Evolutionary conservation across 371 early-diverging fungal genomes (phyloP).

Genomic region (Mucor indicus): DNA sequence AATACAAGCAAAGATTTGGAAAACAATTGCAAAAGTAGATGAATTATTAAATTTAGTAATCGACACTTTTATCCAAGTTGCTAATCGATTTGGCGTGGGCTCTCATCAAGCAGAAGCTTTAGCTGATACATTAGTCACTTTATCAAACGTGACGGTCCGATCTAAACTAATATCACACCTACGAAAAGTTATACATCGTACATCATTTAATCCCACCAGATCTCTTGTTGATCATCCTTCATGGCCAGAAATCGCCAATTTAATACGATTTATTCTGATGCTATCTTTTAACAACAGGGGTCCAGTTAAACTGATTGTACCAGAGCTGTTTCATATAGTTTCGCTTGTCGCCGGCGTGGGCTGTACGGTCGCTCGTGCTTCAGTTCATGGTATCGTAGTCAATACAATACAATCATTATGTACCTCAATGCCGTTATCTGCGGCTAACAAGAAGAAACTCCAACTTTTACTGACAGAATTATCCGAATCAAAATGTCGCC

Average conservation of each 20-base stretch:
- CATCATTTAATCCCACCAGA: slow-evolving; percentile 64
- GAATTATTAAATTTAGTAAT: slow-evolving; percentile 73
- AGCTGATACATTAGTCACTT: slow-evolving; percentile 77
- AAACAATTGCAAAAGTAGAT: slow-evolving; percentile 68
- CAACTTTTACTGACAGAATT: slow-evolving; percentile 56
- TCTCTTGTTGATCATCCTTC: slow-evolving; percentile 73
- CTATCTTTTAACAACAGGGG: slow-evolving; percentile 80
- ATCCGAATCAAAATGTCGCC: slow-evolving; percentile 67
- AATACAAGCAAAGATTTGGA: slow-evolving; percentile 83
- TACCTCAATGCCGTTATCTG: slow-evolving; percentile 59
- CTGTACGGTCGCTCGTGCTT: slow-evolving; percentile 72
- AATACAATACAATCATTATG: slow-evolving; percentile 85
- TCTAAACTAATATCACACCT: slow-evolving; percentile 73
- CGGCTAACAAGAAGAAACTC: slow-evolving; percentile 51
- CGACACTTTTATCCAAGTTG: slow-evolving; percentile 70
- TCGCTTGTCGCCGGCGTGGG: slow-evolving; percentile 80
- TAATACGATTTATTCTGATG: slow-evolving; percentile 83
- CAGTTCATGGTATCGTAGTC: slow-evolving; percentile 85
- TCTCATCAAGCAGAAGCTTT: slow-evolving; percentile 76
- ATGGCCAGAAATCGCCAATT: slow-evolving; percentile 83
- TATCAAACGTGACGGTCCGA: slow-evolving; percentile 73
- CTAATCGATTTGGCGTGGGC: slow-evolving; percentile 75
- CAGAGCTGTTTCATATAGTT: slow-evolving; percentile 81
- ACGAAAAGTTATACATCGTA: slow-evolving; percentile 62
- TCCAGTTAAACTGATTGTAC: slow-evolving; percentile 62